Evolutionary conservation across 305 asterid species (phyloP).

Genomic region (Solanum chacoense): DNA sequence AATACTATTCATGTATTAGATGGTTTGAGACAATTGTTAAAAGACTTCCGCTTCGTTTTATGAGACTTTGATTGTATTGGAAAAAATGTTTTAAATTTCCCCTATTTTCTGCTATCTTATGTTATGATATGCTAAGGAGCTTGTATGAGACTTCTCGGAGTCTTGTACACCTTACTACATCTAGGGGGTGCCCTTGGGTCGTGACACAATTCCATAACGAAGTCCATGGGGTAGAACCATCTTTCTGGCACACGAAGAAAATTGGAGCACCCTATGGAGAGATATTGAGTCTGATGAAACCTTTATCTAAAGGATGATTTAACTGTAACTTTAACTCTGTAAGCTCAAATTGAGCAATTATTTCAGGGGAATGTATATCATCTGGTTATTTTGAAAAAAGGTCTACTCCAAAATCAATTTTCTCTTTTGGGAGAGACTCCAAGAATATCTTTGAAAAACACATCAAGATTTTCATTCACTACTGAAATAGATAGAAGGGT

Average conservation of each 20-base stretch:
- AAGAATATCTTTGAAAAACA: background rate
- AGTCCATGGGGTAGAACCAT: background rate
- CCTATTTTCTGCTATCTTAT: too few relatives aligned
- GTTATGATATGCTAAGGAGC: too few relatives aligned
- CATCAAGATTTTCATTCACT: background rate
- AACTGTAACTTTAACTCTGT: background rate
- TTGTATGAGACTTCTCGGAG: too few relatives aligned
- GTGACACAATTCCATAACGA: background rate
- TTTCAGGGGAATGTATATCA: background rate
- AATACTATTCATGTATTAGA: too few relatives aligned
- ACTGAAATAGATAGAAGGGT: too few relatives aligned
- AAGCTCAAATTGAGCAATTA: background rate
- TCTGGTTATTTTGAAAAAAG: background rate
- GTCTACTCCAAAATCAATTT: background rate
- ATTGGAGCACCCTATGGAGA: background rate
- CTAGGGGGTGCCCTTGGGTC: too few relatives aligned
- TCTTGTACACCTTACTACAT: too few relatives aligned
- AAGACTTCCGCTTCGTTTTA: too few relatives aligned
- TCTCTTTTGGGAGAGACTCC: background rate
- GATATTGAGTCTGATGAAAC: background rate
- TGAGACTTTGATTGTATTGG: too few relatives aligned
- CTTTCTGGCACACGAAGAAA: background rate
- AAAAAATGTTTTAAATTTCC: too few relatives aligned
- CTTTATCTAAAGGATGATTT: background rate
- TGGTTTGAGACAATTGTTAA: too few relatives aligned